These are phyloP conservation scores for Magnusiomyces ingens DNA, from an alignment of 1,139 yeast species.

Conservation along the genomic window DNA sequence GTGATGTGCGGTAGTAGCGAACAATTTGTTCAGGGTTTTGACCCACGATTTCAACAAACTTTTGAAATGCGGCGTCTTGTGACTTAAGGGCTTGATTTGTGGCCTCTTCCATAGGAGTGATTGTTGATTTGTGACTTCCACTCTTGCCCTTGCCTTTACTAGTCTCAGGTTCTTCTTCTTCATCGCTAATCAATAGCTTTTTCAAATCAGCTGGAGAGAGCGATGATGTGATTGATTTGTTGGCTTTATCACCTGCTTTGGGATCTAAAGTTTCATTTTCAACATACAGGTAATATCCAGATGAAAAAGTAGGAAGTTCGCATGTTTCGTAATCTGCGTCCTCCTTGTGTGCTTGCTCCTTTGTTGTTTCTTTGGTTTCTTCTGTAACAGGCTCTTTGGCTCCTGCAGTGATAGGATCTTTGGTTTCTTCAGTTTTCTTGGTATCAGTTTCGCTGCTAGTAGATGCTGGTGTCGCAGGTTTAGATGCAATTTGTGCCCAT, in stretches of 20 bases:
- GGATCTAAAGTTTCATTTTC: slow-evolving; percentile 16
- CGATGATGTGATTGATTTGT: slow-evolving; percentile 6
- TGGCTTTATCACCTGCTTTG: neutral
- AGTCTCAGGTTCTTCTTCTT: slow-evolving; percentile 4
- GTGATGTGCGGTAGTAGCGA: slow-evolving; percentile 50
- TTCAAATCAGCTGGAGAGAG: slow-evolving; percentile 13
- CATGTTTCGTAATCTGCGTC: neutral
- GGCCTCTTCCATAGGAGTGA: slow-evolving; percentile 4
- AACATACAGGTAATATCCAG: slow-evolving; percentile 10
- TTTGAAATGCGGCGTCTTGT: slow-evolving; percentile 65
- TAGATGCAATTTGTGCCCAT: neutral
- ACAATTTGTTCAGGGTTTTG: slow-evolving; percentile 83
- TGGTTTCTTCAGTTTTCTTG: slow-evolving; percentile 5
- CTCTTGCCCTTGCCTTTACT: neutral
- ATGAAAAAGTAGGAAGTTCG: slow-evolving; percentile 6
- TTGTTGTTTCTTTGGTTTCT: neutral
- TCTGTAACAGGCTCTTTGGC: neutral
- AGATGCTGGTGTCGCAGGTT: neutral
- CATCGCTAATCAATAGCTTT: slow-evolving; percentile 8
- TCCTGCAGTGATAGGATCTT: neutral
- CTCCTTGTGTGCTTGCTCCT: neutral
- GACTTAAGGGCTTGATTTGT: slow-evolving; percentile 22
- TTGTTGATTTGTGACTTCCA: neutral
- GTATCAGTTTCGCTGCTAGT: slow-evolving; percentile 6
- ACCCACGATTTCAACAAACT: slow-evolving; percentile 64